Evolutionary conservation across 352 stramenopile species (phyloP), one percentile per base, ranked within the genome.

Genomic region (Globisporangium iwayamae): DNA sequence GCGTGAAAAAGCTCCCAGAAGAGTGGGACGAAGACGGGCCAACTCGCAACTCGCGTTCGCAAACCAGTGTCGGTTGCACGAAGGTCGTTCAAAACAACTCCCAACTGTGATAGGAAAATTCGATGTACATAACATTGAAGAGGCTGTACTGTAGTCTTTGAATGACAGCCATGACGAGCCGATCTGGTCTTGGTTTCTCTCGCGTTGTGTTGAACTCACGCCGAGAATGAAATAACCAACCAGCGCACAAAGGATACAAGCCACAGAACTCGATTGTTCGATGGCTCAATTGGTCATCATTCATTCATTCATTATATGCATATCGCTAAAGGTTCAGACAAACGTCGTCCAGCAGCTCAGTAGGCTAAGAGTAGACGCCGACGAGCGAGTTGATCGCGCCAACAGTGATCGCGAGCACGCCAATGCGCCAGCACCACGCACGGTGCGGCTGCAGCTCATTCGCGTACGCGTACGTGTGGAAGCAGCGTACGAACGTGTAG

Each of bases 401-500:
- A 1, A 68, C 67, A 1, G 76, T 28, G 6, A 73, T 75, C 14
- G 66, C 46, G n/a, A 71, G 13, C 2, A 81, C 70, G 6, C 67
- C 76, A 13, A 75, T 25, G 16, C 69, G 65, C 69, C 71, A 85
- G 58, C 63, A 74, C 45, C 71, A 65, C 8, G 65, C 70, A 3
- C 78, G 78, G 13, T 81, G 68, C 3, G 74, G 75, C 56, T 83
- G 73, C n/a, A 83, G 60, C 8, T 61, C 59, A 18, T 83, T 73
- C 38, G 78, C 78, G 64, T 84, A 86, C 60, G 71, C 71, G 59
- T 71, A 77, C 20, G 71, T 76, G 60, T 85, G 72, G 16, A 72
- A 54, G 64, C 69, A 72, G 57, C 78, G 75, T 13, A 68, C 62
- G 2, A 65, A 41, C 3, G 75, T 87, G 74, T 79, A 83, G 2